Evolutionary conservation across 768 basidiomycete species (phyloP).

Genomic region (Lactarius evosmus): DNA sequence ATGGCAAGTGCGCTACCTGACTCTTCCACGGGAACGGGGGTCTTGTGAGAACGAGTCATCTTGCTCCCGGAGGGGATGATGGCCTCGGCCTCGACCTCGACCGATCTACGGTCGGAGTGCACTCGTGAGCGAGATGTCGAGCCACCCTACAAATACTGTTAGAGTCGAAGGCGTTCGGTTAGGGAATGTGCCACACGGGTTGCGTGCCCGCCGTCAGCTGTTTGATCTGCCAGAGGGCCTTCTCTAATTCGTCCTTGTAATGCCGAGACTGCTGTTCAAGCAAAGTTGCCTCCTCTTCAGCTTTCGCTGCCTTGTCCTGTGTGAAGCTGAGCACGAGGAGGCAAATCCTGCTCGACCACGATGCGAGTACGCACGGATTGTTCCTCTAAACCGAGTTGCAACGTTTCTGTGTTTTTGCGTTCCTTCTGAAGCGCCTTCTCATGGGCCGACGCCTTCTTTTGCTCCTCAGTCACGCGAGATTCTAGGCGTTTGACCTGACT

Average conservation of each 20-base stretch:
- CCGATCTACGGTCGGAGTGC: slow-evolving; percentile 1
- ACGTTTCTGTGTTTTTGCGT: slow-evolving; percentile 22
- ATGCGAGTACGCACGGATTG: slow-evolving; percentile 5
- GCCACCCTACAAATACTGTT: not conserved
- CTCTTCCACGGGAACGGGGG: not conserved
- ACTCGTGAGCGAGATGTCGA: slow-evolving; percentile 3
- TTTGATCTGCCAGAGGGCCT: slow-evolving; percentile 29
- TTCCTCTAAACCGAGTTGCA: slow-evolving; percentile 21
- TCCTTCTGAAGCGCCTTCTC: slow-evolving; percentile 29
- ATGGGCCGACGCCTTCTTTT: slow-evolving; percentile 28
- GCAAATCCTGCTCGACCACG: not conserved
- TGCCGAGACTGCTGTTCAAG: slow-evolving; percentile 19
- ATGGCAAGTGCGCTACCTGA: not conserved
- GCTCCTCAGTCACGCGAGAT: slow-evolving; percentile 33
- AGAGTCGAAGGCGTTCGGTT: not conserved
- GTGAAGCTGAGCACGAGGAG: not conserved
- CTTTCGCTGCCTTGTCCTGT: slow-evolving; percentile 32
- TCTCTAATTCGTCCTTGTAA: slow-evolving; percentile 25
- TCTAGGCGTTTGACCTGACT: slow-evolving; percentile 49
- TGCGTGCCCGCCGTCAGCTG: slow-evolving; percentile 9
- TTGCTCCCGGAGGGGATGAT: not conserved
- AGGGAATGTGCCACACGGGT: slow-evolving; percentile 1
- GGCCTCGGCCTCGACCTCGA: not conserved
- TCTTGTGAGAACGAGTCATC: not conserved
- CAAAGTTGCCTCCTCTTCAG: slow-evolving; percentile 23